Evolutionary conservation across 345 rosid genomes (phyloP), one percentile per base, ranked within the genome.

Genomic region (Populus davidiana): DNA sequence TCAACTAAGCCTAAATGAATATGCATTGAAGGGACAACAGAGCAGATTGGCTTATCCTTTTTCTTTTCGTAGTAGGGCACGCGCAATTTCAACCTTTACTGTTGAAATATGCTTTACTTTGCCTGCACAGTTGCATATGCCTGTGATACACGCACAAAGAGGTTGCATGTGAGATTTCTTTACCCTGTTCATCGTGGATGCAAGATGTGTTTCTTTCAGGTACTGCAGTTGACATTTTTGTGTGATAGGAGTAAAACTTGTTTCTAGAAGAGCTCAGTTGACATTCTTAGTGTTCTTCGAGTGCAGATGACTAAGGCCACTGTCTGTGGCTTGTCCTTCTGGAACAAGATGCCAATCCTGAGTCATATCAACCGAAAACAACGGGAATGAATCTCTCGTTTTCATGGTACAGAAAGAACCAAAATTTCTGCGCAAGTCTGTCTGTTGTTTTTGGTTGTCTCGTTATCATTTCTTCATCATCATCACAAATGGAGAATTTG

Each of bases 1-100:
- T 36, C 83, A 76, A 79, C 85, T 74, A 75, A 73, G 71, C 50
- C 70, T 20, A 71, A 74, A 73, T 86, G 76, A 65, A 33, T 36
- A 35, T 49, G 35, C 23, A 62, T 44, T 62, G 6, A 31, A 27
- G 29, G 56, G 39, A 39, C 13, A 43, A 12, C 27, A 27, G 2
- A 3, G 38, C 17, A 59, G 67, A 47, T 38, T 35, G 33, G 41
- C 49, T 47, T 44, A 5, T 49, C 39, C 39, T 7, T 17, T 43
- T 52, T 69, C 29, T 41, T 74, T 38, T 23, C 20, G 12, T 27
- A 59, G 47, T 14, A 43, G 74, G 63, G 63, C 63, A 47, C 23
- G 63, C 71, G 4, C 65, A 33, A 1, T 23, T 52, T 67, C 71
- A n/a, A 50, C 78, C 67, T 52, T 23, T 33, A 63, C 50, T 62